Evolutionary conservation across 1,284 basidiomycete species (phyloP), one percentile per base, ranked within the genome.

Genomic region (Boletus sp.): DNA sequence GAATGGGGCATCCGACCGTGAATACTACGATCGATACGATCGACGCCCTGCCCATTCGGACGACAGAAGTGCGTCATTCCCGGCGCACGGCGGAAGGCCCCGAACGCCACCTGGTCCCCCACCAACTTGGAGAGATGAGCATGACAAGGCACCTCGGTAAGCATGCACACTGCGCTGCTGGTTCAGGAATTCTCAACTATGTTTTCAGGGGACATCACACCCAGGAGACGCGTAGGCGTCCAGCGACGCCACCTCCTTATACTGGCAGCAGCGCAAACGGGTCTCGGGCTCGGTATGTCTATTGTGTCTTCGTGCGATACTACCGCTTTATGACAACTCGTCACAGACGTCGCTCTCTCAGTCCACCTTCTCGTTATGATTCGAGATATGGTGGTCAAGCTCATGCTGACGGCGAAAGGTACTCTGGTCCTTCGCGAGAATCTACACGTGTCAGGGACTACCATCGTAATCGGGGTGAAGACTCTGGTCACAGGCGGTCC

Each of bases 301-400:
- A 43, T 59, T 62, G 31, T 27, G 23, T 56, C 17, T 21, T 52
- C 8, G 16, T 13, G 14, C n/a, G 0, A n/a, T 16, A 13, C 3
- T 27, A 8, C 28, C 13, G 37, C 33, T 27, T 62, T 23, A 63
- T 48, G 7, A 11, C 44, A 23, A 48, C 1, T 52, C 37, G 9
- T 59, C 31, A 7, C 66, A 91, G 89, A 60, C 88, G 90, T 70
- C 87, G 90, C 58, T 92, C 90, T 31, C 82, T 85, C 70, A 91
- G 89, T 68, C 88, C 88, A 52, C 75, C 78, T 37, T 71, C 79
- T 62, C 78, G 83, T 55, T 74, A 80, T 63, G 87, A 86, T 71
- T 73, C 78, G 49, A 76, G 78, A 28, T 64, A 65, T 62, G 74
- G 74, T 44, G 68, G 76, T 61, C 71, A 76, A 65, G 67, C 69